Base-by-base conservation (phyloP, 108 stramenopile species). In the Fragilaria crotonensis region DNA sequence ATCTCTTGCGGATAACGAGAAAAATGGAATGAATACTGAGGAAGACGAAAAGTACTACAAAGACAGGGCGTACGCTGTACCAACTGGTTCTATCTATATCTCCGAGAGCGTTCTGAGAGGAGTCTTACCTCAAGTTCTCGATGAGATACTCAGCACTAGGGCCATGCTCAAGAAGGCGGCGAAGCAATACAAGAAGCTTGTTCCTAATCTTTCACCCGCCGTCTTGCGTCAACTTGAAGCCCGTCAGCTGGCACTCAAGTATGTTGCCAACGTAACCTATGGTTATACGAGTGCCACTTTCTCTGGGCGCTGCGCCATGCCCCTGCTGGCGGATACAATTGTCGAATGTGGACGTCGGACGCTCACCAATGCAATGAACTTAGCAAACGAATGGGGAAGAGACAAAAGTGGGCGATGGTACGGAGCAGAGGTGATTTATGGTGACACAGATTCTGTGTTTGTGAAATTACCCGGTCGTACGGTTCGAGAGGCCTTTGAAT, bases 361-460 rank as follows among this genome's bases (percentile, higher is more conserved):
- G 7, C 74, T 99, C 44, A 78, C 80, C 52, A 77, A 73, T 51
- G 89, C 94, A 50, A 95, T 98, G n/a, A 59, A 73, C 26, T 54
- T 89, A 19, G 94, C 88, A 22, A 90, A 90, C 61, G 66, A 55
- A 22, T 84, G 89, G 92, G 90, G 89, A 26, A 48, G 44, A 62
- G 80, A 77, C 5, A 20, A 44, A 21, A 66, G 70, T 45, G 75
- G 73, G 14, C 75, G 54, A 54, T 95, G 89, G 87, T 66, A 63
- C 46, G 86, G 89, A 18, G 94, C 90, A 19, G 62, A 79, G 47
- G 96, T 99, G 0, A 79, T 94, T 36, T 95, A 94, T 58, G 93
- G 94, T 21, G 98, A 99, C 60, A 99, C 98, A 2, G 98, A 99
- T 66, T 95, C 94, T 5, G 47, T 99, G n/a, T 99, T 99, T 77